Evolutionary conservation across 129 eudicot species (phyloP).

Genomic region (Glebionis coronaria): DNA sequence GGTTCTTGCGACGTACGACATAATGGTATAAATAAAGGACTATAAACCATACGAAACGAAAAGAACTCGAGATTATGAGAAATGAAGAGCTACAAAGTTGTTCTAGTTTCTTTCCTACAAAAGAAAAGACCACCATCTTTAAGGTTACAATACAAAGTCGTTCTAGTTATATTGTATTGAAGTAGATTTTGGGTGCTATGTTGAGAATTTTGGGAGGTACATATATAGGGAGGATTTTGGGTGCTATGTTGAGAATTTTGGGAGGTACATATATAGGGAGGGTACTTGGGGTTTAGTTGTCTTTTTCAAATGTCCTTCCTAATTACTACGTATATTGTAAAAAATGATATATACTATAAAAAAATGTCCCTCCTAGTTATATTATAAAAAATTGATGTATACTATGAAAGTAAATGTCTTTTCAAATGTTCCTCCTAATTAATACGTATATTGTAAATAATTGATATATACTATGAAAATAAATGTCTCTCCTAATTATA

Average conservation of each 20-base stretch:
- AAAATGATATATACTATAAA: too few relatives aligned
- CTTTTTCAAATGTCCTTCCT: not conserved
- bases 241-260: slow-evolving; percentile 17
- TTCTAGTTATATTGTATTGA: slow-evolving; percentile 10
- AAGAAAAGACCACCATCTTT: slow-evolving; percentile 25
- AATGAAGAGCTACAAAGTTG: slow-evolving; percentile 28
- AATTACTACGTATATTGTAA: too few relatives aligned
- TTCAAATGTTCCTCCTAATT: too few relatives aligned
- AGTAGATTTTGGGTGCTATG: too few relatives aligned
- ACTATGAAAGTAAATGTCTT: too few relatives aligned
- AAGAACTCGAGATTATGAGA: not conserved
- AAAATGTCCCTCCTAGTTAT: too few relatives aligned
- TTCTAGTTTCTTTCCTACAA: slow-evolving; percentile 39
- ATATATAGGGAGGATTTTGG: too few relatives aligned
- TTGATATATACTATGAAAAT: too few relatives aligned
- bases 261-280: slow-evolving; percentile 22
- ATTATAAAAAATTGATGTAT: too few relatives aligned
- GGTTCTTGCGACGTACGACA: slow-evolving; percentile 32
- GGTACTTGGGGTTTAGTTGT: not conserved
- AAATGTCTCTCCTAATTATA: too few relatives aligned
- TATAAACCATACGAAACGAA: slow-evolving; percentile 9
- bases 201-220: too few relatives aligned
- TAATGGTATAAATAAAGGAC: slow-evolving; percentile 20
- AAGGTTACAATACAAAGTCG: slow-evolving; percentile 8
- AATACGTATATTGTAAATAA: too few relatives aligned